Evolutionary conservation across 75 land plant genomes (phyloP), one percentile per base, ranked within the genome.

Genomic region (Larix kaempferi): DNA sequence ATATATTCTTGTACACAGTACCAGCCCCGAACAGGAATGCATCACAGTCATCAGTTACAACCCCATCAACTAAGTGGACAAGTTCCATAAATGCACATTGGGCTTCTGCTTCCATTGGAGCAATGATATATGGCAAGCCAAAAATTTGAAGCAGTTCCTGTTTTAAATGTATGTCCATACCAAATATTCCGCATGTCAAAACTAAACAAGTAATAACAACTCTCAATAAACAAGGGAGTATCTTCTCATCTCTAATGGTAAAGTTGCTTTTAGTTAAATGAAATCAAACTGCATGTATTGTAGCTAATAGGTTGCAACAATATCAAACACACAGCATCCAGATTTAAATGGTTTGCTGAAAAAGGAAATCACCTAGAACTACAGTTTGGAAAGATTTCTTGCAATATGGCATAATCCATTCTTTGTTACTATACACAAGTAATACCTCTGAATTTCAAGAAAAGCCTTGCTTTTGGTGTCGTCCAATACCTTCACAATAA

Each of bases 91-190:
- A 95, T 19, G 99, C 99, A 82, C 99, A 97, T 79, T 97, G 99
- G 49, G 99, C 99, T 89, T 97, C 99, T 77, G 99, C 99, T 85
- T 97, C 99, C 98, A 94, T 97, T 11, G 98, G 98, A 59, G 99
- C 99, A 83, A 97, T 95, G 21, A 97, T 89, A 79, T 95, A 97
- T 39, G 99, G 99, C 59, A 97, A 74, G 60, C 99, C 99, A 88
- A 97, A 97, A 94, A 97, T 92, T 83, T 97, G 98, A 55, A 97
- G 92, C 26, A 97, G 86, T 81, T 97, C 99, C 99, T 96, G 82
- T 41, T 54, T 23, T 57, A 60, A 44, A 44, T 44, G 49, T 44
- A 19, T 26, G 39, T 23, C 78, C 49, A 63, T 12, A 76, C 3
- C 17, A 26, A 56, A 25, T 23, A 56, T 14, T 74, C 26, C 10